Base-by-base conservation (phyloP, 2,329 filamentous ascomycete genomes). In the Curvularia lunata region DNA sequence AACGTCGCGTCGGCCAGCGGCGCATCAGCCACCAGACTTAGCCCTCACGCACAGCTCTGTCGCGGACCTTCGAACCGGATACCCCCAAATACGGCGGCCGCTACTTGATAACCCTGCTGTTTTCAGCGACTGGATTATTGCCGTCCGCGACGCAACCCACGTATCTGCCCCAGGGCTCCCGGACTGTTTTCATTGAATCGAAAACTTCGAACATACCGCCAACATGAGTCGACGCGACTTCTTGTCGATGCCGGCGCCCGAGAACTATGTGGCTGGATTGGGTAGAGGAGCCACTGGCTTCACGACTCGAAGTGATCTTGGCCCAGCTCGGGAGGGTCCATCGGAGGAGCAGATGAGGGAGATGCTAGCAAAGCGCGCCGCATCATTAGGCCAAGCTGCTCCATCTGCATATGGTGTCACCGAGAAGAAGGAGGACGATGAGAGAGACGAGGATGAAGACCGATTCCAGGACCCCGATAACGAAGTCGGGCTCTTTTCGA, bases 331-430 rank as follows among this genome's bases (percentile, higher is more conserved):
- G 70, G 94, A 97, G 81, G 95, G 95, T 16, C 95, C 95, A 48
- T 97, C 91, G 60, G 94, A 97, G 71, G 95, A 99, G 75, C 94
- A 98, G 80, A 97, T 99, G 80, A 97, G 98, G 78, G 95, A 97
- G 77, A 93, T 92, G 61, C 89, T 99, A 68, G 93, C 93, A 48
- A 97, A 97, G 79, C 89, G 96, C 69, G 94, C 95, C 7, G 91
- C 91, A 56, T 87, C 91, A 72, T 85, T 98, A 0, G 89, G 88
- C 45, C 85, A 86, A 61, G 86, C 88, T n/a, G 83, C 87, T 23
- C 87, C 88, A 0, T 89, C 88, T 54, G 88, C 88, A 21, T 91
- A 91, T 58, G 94, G 93, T 5, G 86, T 86, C 7, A 75, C 78
- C 0, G 86, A 85, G 51, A 85, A 88, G 54, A 90, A 91, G 70